Evolutionary conservation across 108 stramenopile species (phyloP), one percentile per base, ranked within the genome.

Genomic region (Pseudonitzschia pungens): DNA sequence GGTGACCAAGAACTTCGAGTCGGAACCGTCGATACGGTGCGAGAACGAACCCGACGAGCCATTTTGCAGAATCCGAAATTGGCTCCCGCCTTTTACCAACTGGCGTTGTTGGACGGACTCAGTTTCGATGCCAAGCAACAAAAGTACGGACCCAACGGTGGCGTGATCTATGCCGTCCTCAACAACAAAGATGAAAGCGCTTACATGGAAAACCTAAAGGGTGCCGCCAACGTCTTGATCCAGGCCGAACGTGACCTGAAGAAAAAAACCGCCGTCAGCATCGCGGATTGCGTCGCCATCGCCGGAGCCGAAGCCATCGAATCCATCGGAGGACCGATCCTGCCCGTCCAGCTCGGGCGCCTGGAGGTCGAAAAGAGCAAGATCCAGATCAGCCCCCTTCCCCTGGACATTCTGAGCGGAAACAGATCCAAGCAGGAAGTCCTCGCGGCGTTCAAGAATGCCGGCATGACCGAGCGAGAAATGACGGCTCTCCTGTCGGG

Each of bases 1-100:
- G 93, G 93, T 32, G 93, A 95, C 71, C 93, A 95, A 84, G 93
- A 95, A 77, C 70, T 91, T 7, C 81, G 91, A 18, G 87, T 91
- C 9, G 83, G 91, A 45, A 91, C 93, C 45, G 91, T 95, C 68
- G 88, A 92, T 68, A 83, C 86, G 15, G 77, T 92, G 14, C 76
- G 82, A 52, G 91, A 92, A 73, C 69, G 80, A 16, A 91, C 91
- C 4, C 87, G 93, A 26, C 70, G 89, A 32, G 88, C 90, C 0
- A 86, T 95, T 71, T 77, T 92, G 20, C 84, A 91, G 64, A 87
- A 92, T 44, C 93, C 93, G 5, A 36, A 44, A 21, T 68, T 95
- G 24, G 86, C 91, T 5, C 87, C 89, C 0, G 65, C 80, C 80
- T 92, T 92, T 71, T 86, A 89, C 71, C 87, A 88, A 65, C 68